These are phyloP conservation scores for Mycena vulgaris DNA, from an alignment of 768 basidiomycete genomes.

Conservation along the genomic window DNA sequence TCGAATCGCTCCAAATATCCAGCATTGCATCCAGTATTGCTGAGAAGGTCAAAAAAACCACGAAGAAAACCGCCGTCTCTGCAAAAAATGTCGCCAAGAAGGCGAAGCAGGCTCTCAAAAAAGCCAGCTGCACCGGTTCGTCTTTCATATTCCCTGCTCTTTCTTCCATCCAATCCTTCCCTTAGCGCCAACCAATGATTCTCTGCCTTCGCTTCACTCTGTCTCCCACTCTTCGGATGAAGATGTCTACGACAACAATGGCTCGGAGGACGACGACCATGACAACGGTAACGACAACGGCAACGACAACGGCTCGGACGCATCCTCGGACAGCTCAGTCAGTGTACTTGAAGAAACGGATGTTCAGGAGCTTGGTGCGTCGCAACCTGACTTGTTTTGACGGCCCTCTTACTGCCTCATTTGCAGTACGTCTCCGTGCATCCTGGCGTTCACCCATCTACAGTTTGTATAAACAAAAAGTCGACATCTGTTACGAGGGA, in stretches of 20 bases:
- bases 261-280: no score
- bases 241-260: no score
- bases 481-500: not conserved
- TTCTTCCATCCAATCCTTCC: no score
- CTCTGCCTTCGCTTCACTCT: no score
- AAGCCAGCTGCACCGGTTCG: not conserved
- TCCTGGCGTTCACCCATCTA: conserved; percentile 1
- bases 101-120: not conserved
- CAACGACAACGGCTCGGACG: not conserved
- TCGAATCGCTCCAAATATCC: no score
- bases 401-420: not conserved
- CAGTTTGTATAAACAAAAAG: not conserved
- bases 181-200: no score
- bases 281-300: not conserved
- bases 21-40: not conserved
- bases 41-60: not conserved
- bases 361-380: conserved; percentile 5
- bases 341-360: not conserved
- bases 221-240: no score
- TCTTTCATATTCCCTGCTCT: not conserved
- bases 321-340: not conserved
- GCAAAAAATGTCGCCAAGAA: no score
- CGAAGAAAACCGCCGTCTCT: not conserved
- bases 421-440: not conserved
- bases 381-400: not conserved